phyloP scores from a whole-genome alignment of 2,329 filamentous ascomycete species.

The Madurella mycetomatis region DNA sequence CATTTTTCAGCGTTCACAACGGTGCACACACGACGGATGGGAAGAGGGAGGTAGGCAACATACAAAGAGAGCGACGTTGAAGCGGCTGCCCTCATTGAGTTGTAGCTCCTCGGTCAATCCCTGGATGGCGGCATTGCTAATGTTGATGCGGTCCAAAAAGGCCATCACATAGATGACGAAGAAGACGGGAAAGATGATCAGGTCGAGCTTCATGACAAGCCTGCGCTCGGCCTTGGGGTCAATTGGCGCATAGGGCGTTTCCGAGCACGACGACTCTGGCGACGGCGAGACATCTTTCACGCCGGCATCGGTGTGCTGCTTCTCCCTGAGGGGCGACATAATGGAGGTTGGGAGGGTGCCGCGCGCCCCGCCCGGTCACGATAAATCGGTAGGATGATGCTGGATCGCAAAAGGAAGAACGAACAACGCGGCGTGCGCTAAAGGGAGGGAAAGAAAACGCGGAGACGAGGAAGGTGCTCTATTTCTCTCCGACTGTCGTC shows the following conservation, averaged over 20 bases:
- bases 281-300: neutral
- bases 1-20: no score
- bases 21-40: neutral
- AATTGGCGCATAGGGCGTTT: constrained; percentile 2
- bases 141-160: constrained; percentile 43
- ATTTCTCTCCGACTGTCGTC: no score
- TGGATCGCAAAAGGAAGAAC: no score
- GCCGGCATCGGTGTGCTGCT: neutral
- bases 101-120: constrained; percentile 37
- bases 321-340: neutral
- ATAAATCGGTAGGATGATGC: no score
- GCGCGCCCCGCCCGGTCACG: no score
- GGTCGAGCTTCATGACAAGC: constrained; percentile 39
- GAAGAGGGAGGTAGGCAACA: neutral
- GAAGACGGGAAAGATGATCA: constrained; percentile 38
- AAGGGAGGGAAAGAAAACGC: no score
- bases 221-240: constrained; percentile 30
- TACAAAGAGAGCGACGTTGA: constrained; percentile 40
- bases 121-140: constrained; percentile 43
- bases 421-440: no score
- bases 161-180: constrained; percentile 39
- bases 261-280: neutral
- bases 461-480: no score
- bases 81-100: constrained; percentile 37
- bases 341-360: constrained; percentile 35